Evolutionary conservation across 1,139 yeast species (phyloP), one percentile per base, ranked within the genome.

Genomic region (Yamadazyma jaroonii): DNA sequence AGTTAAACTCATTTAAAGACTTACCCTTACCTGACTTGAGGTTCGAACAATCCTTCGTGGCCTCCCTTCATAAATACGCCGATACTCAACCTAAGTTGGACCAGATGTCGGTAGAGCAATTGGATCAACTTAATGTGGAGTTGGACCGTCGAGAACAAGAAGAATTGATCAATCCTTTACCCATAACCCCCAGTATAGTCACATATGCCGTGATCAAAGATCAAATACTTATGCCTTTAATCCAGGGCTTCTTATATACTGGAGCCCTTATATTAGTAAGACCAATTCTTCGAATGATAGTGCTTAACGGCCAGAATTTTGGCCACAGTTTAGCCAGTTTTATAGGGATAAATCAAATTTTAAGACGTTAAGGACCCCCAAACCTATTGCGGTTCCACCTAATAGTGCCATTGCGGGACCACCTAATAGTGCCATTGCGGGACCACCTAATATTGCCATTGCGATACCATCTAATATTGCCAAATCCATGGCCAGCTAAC

Each of bases 151-250:
- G 53, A 31, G 62, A 57, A 42, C 52, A 52, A 31, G 24, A 40
- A n/a, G 43, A 39, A 21, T 7, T 39, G 9, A 32, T 23, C 1
- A 42, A 32, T 7, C 75, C 73, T 8, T 48, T 62, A 12, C 56
- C 57, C 11, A 65, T 77, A 21, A 72, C 82, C 0, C 77, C 77
- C 1, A 52, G 58, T 2, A 62, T 75, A 0, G 74, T 81, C 6
- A 47, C 68, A 0, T 77, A 76, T 49, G 84, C 86, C 1, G 59
- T 84, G 0, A 34, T 81, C 8, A 75, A 75, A 44, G 90, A 84
- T 51, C 83, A 82, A 43, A 52, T 84, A 2, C 11, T 84, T n/a
- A 74, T 83, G 80, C 92, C 92, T 1, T 67, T 84, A 28, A 17
- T 71, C 12, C 76, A 68, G 44, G 75, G 76, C 4, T 64, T 72